Base-by-base conservation (phyloP, 2,329 filamentous ascomycete genomes). In the Stagonosporopsis cucurbitacearum region DNA sequence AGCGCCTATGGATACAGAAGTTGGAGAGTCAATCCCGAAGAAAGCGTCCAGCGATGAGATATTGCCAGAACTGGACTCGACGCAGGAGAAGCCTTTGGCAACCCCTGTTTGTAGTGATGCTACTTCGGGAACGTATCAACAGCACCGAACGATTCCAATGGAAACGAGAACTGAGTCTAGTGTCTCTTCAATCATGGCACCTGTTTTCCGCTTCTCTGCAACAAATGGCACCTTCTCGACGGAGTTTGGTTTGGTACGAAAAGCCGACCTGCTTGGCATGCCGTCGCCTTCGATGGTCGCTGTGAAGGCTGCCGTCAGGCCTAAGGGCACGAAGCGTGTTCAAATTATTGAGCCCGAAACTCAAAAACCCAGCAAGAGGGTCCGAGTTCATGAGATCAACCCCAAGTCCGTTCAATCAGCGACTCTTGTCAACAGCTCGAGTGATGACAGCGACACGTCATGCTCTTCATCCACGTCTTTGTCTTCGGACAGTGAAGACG, bases 211-310 rank as follows among this genome's bases (percentile, higher is more conserved):
- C 1, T 81, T 80, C 60, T 70, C 80, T 54, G 26, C 63, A 8
- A 54, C 59, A 3, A 78, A 66, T 28, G 79, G 80, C 4, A 82
- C 80, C 0, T 82, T 81, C 62, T 77, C 75, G 2, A 82, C 80
- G 0, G 68, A 77, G n/a, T 72, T 73, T 35, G 47, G 43, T 2
- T 12, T 42, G 17, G 32, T 54, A 23, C 45, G 37, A 33, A 19
- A 17, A 3, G 17, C 13, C 15, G 45, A 50, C 17, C 11, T 42
- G 15, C 71, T 72, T 25, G 19, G 26, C 20, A 6, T 41, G 11
- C 32, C 19, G 6, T 33, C 22, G 6, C 17, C 22, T 2, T 6
- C 26, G n/a, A 26, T 36, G 3, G 17, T 30, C 33, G 23, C 44
- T 3, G 17, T 33, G 35, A 37, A 51, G 3, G 11, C 19, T 2